Evolutionary conservation across 768 basidiomycete genomes (phyloP), one percentile per base, ranked within the genome.

Genomic region (Rhizopogon roseolus): DNA sequence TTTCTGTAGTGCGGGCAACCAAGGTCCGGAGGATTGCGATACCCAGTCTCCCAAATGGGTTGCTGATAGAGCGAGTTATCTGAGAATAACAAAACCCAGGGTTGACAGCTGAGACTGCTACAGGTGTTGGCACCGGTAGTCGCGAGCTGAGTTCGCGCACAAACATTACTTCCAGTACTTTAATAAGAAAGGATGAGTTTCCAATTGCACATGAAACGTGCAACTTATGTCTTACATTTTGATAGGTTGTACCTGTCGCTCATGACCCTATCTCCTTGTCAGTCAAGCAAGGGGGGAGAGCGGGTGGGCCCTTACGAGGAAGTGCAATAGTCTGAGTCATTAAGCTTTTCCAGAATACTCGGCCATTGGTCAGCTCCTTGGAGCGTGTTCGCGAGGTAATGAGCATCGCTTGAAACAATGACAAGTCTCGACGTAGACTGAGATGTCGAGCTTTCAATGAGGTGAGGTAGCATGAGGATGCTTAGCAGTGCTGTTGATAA

Each of bases 81-180:
- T 51, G 45, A 7, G 72, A 69, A 19, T 55, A n/a, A 29, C 64
- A 75, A 52, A 62, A 71, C 2, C 73, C 72, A 0, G 73, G 73
- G 49, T 66, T 57, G 27, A 66, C 61, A 39, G 58, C 40, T 38
- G 60, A 66, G 25, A 62, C 56, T 9, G 68, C 50, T 9, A 76
- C 36, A 5, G 65, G 43, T 3, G 57, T 55, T 7, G 57, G 7
- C 2, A 44, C 28, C 5, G 62, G 56, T 16, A 73, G 66, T 41
- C 66, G 66, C 1, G 53, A 60, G 1, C 57, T 61, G 11, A 75
- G 63, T 46, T 71, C 70, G 27, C 66, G 66, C 17, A 64, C 51
- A 48, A 76, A 71, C 36, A 71, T 17, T n/a, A n/a, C n/a, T n/a
- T n/a, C n/a, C n/a, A n/a, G n/a, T n/a, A 71, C 14, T 8, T 64